These are phyloP conservation scores for Liriodendron chinense DNA, from an alignment of 164 flowering plant species.

Conservation along the genomic window DNA sequence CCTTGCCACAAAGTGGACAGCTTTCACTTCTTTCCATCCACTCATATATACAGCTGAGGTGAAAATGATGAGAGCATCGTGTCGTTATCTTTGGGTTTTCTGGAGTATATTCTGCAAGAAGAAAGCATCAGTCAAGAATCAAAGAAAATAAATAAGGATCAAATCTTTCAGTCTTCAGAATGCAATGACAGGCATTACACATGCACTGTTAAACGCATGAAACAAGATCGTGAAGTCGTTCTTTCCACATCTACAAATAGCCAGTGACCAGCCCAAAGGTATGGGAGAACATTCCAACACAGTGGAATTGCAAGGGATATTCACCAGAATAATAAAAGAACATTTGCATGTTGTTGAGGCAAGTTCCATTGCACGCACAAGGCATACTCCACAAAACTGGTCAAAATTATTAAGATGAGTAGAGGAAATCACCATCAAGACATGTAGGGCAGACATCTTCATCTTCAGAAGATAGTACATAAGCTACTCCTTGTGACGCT, in stretches of 20 bases:
- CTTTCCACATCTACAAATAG: not conserved
- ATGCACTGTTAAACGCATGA: not conserved
- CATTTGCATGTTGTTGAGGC: not conserved
- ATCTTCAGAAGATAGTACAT: constrained; percentile 44
- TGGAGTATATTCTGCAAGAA: constrained; percentile 61
- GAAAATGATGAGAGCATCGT: constrained; percentile 70
- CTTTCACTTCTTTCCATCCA: constrained; percentile 84
- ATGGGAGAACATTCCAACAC: not conserved
- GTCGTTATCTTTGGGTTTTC: constrained; percentile 68
- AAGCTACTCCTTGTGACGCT: constrained; percentile 29
- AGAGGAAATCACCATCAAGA: constrained; percentile 54
- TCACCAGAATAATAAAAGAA: not conserved
- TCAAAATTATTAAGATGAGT: not conserved
- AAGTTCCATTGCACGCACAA: not conserved
- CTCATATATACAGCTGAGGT: constrained; percentile 71
- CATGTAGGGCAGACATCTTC: constrained; percentile 76
- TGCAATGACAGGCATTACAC: not conserved
- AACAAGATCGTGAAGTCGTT: no score
- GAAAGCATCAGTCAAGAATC: not conserved
- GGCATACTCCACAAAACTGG: not conserved
- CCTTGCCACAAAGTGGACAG: constrained; percentile 87
- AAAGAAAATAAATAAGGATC: constrained; percentile 1
- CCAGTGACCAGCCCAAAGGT: not conserved
- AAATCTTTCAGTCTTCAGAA: no score
- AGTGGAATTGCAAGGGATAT: not conserved